Conservation (phyloP, 208 protist species). For the Acanthamoeba sp. region DNA sequence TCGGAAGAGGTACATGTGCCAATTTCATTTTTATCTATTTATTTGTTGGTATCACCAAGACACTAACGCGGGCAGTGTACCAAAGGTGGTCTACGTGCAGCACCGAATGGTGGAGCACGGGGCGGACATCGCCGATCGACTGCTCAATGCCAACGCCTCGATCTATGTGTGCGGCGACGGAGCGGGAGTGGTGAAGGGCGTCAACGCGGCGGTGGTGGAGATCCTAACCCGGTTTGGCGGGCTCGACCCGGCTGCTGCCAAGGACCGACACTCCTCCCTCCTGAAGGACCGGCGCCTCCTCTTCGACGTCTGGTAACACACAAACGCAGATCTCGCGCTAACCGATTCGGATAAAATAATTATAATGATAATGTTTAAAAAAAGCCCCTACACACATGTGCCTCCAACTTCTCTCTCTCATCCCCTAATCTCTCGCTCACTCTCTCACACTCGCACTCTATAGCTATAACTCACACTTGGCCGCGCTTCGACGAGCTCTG, state of each 20-base stretch:
- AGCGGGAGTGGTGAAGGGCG: conserved; percentile 31
- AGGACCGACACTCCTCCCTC: conserved; percentile 11
- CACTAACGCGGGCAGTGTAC: no score
- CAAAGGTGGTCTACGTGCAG: conserved; percentile 67
- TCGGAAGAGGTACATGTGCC: neutral
- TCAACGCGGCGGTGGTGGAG: conserved; percentile 48
- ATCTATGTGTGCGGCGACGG: conserved; percentile 79
- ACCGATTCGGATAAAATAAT: no score
- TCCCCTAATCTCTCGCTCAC: no score
- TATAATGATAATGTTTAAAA: no score
- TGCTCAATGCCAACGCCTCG: conserved; percentile 46
- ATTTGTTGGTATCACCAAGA: no score
- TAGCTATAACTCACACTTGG: conserved; percentile 14
- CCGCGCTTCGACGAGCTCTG: conserved; percentile 25
- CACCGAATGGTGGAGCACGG: conserved; percentile 61
- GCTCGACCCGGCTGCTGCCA: conserved; percentile 22
- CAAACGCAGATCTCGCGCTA: no score
- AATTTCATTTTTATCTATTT: neutral
- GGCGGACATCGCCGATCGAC: conserved; percentile 48
- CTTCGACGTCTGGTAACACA: conserved; percentile 58
- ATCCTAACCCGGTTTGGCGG: neutral
- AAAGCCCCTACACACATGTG: no score
- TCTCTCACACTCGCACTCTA: no score
- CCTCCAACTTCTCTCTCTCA: no score
- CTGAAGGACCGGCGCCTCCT: conserved; percentile 33